Evolutionary conservation across 768 basidiomycete species (phyloP), one percentile per base, ranked within the genome.

Genomic region (Rhizopogon sp.): DNA sequence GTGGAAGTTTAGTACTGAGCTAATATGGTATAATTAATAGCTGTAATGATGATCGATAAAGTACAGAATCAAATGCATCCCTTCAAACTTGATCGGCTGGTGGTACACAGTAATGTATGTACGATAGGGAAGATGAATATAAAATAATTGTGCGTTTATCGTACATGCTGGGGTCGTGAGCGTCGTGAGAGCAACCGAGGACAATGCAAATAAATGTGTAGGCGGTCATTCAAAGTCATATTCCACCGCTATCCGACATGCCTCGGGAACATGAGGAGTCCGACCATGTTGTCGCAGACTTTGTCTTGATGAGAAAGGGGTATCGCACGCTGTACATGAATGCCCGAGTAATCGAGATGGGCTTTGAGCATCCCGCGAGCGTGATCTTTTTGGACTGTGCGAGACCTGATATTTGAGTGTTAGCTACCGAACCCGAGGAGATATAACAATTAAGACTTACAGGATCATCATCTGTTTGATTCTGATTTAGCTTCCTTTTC

Each of bases 241-340:
- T 59, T 84, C 82, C 63, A 89, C 88, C 10, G 88, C 88, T 50
- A 78, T 78, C 55, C 78, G 79, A 63, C 88, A 90, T 6, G 88
- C 88, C 63, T 88, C 85, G 63, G 79, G 80, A n/a, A 75, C 72
- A 29, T 72, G 67, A 9, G 76, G 63, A n/a, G 76, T 71, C 40
- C 63, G 72, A 20, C 83, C 87, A 63, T 90, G 88, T 58, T 79
- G 79, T 51, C 77, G 78, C 11, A 90, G 77, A 61, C 77, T 71
- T 52, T 83, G 77, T n/a, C 67, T 76, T 9, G 83, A 79, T 46
- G 78, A 67, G 65, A 90, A 90, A 57, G 74, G 79, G 22, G 81
- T 74, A 63, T 90, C 87, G 64, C 88, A 90, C 8, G 88, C 88
- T 28, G 88, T 80, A 75, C 88, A 90, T 2, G 85, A 78, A 64